Conservation (phyloP, 208 protist species). For the Herpetomonas samuelpessoai region DNA sequence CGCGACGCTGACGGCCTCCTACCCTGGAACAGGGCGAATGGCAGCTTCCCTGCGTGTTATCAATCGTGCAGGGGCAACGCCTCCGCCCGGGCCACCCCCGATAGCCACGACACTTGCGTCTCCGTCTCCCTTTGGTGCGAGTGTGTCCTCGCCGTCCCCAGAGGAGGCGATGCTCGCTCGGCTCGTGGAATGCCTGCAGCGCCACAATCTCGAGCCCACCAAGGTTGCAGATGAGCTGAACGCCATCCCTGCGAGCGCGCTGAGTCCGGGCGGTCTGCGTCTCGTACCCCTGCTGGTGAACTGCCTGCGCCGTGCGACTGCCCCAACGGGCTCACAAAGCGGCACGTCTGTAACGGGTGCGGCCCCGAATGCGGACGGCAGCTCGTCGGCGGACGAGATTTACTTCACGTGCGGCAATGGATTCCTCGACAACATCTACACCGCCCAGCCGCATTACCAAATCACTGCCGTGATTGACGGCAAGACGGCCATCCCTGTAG, state of each 20-base stretch:
- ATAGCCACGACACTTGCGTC: too few species aligned
- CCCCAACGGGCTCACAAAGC: too few species aligned
- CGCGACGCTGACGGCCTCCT: background rate
- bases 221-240: conserved; percentile 43
- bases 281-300: conserved; percentile 51
- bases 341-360: conserved; percentile 17
- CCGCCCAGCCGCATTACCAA: conserved; percentile 36
- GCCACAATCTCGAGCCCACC: conserved; percentile 34
- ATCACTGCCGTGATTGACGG: conserved; percentile 53
- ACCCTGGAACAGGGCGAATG: background rate
- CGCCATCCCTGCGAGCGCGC: conserved; percentile 13
- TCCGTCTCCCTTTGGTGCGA: background rate
- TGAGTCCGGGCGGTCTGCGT: conserved; percentile 41
- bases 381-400: conserved; percentile 23
- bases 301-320: conserved; percentile 33
- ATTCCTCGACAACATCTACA: conserved; percentile 70
- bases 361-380: conserved; percentile 9
- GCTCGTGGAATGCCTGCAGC: conserved; percentile 65
- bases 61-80: background rate
- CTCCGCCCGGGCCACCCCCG: too few species aligned
- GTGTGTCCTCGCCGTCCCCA: background rate
- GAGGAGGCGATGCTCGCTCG: conserved; percentile 54
- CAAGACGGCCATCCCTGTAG: conserved; percentile 36
- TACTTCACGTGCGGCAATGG: conserved; percentile 61
- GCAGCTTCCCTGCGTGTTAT: background rate